Evolutionary conservation across 2,329 filamentous ascomycete species (phyloP).

Genomic region (Botrytis elliptica): DNA sequence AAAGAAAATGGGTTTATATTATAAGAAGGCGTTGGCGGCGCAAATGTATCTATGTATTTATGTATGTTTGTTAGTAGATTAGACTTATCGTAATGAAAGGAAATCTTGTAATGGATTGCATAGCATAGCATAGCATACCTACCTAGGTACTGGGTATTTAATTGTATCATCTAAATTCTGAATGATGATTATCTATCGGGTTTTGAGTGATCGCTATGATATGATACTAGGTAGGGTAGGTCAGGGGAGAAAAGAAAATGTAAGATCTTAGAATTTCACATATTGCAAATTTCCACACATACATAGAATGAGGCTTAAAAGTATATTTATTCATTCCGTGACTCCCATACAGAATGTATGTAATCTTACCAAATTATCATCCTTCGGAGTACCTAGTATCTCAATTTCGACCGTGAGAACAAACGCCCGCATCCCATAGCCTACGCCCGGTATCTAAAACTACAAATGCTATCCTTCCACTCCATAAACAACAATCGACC

Average conservation of each 20-base stretch:
- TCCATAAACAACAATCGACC: neutral
- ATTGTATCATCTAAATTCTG: neutral
- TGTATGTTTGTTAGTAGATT: slow-evolving; percentile 1
- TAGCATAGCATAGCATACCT: no score
- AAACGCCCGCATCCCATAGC: neutral
- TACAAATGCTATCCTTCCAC: neutral
- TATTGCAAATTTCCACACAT: neutral
- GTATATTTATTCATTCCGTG: neutral
- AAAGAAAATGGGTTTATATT: neutral
- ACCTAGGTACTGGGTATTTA: neutral
- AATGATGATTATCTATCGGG: neutral
- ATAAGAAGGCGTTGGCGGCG: slow-evolving; percentile 16
- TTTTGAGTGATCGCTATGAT: no score
- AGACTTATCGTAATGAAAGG: slow-evolving; percentile 3
- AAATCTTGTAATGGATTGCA: slow-evolving; percentile 6
- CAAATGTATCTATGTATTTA: neutral
- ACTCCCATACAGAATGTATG: fast-evolving
- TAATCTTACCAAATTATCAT: neutral
- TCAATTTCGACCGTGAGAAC: neutral
- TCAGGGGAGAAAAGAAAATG: neutral
- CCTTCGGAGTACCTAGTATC: neutral
- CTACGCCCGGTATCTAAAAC: slow-evolving; percentile 12
- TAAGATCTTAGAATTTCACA: neutral
- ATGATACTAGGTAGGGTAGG: no score
- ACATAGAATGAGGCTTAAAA: neutral